A percentile compares a stretch with the other conserved stretches of the same genome.
These are phyloP conservation scores for Ophiostoma sp. DNA, from an alignment of 2,329 filamentous ascomycete genomes.

Conservation along the genomic window DNA sequence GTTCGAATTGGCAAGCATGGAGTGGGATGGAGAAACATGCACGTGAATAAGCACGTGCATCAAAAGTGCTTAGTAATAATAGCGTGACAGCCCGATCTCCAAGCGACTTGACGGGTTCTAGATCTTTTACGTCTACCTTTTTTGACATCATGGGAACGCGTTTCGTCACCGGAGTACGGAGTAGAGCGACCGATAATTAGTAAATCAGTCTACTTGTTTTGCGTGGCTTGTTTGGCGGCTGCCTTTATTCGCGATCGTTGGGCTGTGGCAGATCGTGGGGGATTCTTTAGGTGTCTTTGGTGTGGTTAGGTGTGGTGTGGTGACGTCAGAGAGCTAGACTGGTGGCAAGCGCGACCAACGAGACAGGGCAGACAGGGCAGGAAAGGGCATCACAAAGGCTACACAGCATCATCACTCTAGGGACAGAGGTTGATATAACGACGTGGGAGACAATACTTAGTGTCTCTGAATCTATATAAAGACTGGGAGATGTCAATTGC, in stretches of 20 bases:
- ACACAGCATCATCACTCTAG: slow-evolving; percentile 1
- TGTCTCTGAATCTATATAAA: neutral
- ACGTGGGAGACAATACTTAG: too few relatives aligned
- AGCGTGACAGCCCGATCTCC: neutral
- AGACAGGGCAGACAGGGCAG: too few relatives aligned
- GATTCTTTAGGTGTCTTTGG: neutral
- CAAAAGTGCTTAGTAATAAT: neutral
- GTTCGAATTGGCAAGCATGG: neutral
- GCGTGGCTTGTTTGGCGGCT: neutral
- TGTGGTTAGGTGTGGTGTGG: neutral
- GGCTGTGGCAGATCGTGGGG: neutral
- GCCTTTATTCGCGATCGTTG: neutral
- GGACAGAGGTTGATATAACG: neutral
- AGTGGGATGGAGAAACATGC: neutral
- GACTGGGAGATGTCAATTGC: too few relatives aligned
- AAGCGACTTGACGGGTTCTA: neutral
- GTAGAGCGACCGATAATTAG: neutral
- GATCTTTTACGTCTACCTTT: neutral
- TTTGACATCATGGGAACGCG: neutral
- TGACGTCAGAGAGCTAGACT: neutral
- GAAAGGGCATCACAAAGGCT: neutral
- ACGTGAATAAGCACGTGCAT: neutral
- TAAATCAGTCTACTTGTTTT: neutral
- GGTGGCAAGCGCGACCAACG: neutral
- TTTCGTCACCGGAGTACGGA: neutral